Evolutionary conservation across 2,329 filamentous ascomycete genomes (phyloP), one percentile per base, ranked within the genome.

Genomic region (Penicillium vulpinum): DNA sequence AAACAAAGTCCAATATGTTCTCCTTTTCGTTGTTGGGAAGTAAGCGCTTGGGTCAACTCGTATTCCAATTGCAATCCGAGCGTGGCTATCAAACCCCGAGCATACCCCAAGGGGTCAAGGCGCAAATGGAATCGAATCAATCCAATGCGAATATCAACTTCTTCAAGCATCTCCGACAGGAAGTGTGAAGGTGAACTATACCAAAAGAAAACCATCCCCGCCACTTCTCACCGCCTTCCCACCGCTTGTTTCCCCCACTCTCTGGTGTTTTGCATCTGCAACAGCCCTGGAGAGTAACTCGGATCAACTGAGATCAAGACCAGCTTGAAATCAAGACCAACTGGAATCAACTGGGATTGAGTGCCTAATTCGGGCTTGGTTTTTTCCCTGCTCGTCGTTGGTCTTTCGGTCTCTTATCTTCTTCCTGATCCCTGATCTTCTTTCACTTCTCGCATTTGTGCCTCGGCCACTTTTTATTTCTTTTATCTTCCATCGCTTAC

Each of bases 191-290:
- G 10, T 13, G 36, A 22, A 41, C 13, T 45, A 8, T 13, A 52
- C 11, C 28, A 28, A 21, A 35, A 24, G 13, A 29, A 21, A 41
- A 13, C 26, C 18, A 18, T 46, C 29, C 54, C 55, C 62, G 54
- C 52, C 55, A 47, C 54, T 21, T 15, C 44, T 62, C 51, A 61
- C 51, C 53, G 59, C 58, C 50, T 53, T 28, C 54, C 60, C 64
- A 62, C 64, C 58, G 59, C 60, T 58, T 62, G 46, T 65, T n/a
- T 61, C 38, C 51, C 51, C 41, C 48, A 49, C 39, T 40, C 48
- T 46, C 31, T 43, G 28, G 39, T 38, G 24, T 35, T 51, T 47
- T 39, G 29, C 44, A 44, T 51, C 48, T 29, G 28, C 24, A 18
- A 24, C n/a, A n/a, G n/a, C n/a, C n/a, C n/a, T n/a, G n/a, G n/a